A percentile compares a stretch with the other conserved stretches of the same genome.
These are phyloP conservation scores for Huntiella bhutanensis DNA, from an alignment of 2,329 filamentous ascomycete genomes.

Conservation along the genomic window DNA sequence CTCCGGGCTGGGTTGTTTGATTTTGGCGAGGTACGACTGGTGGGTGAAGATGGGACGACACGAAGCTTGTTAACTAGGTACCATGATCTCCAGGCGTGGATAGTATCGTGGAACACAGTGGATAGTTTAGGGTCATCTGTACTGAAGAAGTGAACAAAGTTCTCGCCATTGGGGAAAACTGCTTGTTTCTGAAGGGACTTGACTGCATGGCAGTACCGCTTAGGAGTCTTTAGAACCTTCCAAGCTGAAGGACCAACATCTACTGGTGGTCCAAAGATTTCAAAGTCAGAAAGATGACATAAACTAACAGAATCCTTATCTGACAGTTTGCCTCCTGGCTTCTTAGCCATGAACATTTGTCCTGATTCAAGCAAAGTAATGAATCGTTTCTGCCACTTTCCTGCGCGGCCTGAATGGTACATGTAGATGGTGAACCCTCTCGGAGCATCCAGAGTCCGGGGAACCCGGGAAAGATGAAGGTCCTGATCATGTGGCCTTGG, in stretches of 20 bases:
- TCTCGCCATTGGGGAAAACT: conserved; percentile 64
- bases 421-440: conserved; percentile 49
- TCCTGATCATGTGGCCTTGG: conserved; percentile 35
- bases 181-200: conserved; percentile 82
- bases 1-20: conserved; percentile 7
- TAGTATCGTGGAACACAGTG: conserved; percentile 46
- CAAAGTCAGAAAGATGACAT: conserved; percentile 80
- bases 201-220: conserved; percentile 68
- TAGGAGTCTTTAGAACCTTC: conserved; percentile 63
- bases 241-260: conserved; percentile 17
- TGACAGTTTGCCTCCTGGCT: conserved; percentile 33
- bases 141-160: conserved; percentile 84
- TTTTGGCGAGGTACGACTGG: not conserved
- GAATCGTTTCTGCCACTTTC: conserved; percentile 77
- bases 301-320: conserved; percentile 52
- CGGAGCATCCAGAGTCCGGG: conserved; percentile 38
- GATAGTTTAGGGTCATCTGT: conserved; percentile 53
- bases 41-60: conserved; percentile 22
- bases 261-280: conserved; percentile 62
- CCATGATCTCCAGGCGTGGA: conserved; percentile 81
- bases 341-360: conserved; percentile 55
- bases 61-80: conserved; percentile 57
- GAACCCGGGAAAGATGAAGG: conserved; percentile 46
- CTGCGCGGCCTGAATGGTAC: conserved; percentile 61
- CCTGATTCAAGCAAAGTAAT: conserved; percentile 57